These are phyloP conservation scores for Alternaria solani DNA, from an alignment of 2,329 filamentous ascomycete genomes.

Conservation along the genomic window DNA sequence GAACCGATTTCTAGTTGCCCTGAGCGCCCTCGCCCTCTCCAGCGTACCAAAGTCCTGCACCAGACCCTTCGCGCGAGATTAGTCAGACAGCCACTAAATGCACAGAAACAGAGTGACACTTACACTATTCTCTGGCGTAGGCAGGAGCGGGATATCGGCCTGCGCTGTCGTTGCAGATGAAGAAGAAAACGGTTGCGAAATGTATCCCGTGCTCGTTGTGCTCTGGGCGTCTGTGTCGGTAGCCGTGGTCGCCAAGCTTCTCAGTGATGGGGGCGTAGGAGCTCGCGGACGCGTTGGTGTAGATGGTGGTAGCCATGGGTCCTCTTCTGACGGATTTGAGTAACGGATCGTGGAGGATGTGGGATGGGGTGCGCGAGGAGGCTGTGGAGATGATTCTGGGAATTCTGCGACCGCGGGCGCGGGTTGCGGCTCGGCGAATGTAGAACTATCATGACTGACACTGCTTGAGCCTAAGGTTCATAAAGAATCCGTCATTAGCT, in stretches of 20 bases:
- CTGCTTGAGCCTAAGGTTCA: too few relatives aligned
- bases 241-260: background rate
- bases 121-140: background rate
- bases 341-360: background rate
- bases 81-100: background rate
- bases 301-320: background rate
- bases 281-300: background rate
- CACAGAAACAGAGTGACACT: background rate
- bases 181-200: background rate
- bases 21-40: background rate
- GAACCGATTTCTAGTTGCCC: background rate
- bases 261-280: background rate
- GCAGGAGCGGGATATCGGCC: background rate
- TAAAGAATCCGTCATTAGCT: background rate
- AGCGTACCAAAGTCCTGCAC: background rate
- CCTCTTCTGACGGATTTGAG: background rate
- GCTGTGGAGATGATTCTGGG: too few relatives aligned
- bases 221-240: background rate
- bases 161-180: background rate
- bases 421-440: too few relatives aligned
- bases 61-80: background rate
- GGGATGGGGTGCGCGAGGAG: background rate
- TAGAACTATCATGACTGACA: rapidly evolving
- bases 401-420: background rate
- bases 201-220: background rate